Evolutionary conservation across 768 basidiomycete genomes (phyloP), one percentile per base, ranked within the genome.

Genomic region (Daedaleopsis nitida): DNA sequence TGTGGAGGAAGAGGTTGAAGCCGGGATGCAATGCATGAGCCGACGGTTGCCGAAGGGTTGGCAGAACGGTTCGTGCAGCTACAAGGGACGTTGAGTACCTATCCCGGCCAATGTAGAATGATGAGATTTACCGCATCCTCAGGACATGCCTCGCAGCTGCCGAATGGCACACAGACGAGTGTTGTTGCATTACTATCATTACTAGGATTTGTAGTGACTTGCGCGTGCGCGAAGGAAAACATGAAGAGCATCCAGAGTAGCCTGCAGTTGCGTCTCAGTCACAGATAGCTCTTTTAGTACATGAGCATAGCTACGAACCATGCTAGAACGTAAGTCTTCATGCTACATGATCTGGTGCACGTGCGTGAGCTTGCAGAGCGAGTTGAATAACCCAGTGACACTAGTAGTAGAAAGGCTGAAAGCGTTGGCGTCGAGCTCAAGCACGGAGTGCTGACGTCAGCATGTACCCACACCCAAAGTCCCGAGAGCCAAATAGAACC

Each of bases 11-110:
- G 51, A 1, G 1, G 49, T 35, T 42, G 65, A 60, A 44, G 65
- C 48, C 54, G 81, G 83, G 37, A 84, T 70, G 62, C 95, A 98
- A 71, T 95, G 95, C 79, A 96, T 81, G 43, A 94, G 82, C 19
- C 92, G 86, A 23, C 96, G 86, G 75, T 96, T 96, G 54, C 96
- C 96, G 70, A 94, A 96, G n/a, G 96, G 95, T 70, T 92, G 87
- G 75, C 95, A 98, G 74, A 91, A 96, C 2, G 95, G 94, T 77
- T 95, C 86, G 68, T 87, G 78, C 37, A 92, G 78, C 94, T 96
- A 64, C 10, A 44, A 52, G 24, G 0, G 24, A 35, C 13, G 48
- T 32, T 11, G 38, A 19, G 43, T 19, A 11, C 21, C 17, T 11
- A 5, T 13, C 19, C 16, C 34, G 24, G 12, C 14, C 7, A 37